Evolutionary conservation across 106 monocot genomes (phyloP), one percentile per base, ranked within the genome.

Genomic region (Vanilla planifolia): DNA sequence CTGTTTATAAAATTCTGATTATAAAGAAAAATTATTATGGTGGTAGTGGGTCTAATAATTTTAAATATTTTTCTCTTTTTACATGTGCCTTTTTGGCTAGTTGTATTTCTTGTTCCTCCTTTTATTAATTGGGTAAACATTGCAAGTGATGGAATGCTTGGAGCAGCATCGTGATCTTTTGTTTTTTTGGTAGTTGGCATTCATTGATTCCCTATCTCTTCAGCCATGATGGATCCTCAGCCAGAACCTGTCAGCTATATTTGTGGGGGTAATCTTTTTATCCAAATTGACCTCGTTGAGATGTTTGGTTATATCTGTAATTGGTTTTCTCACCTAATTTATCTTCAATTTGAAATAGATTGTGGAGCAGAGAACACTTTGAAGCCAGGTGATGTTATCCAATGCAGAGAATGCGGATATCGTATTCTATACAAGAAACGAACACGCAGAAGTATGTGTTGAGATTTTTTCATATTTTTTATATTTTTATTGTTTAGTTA

Each of bases 341-440:
- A n/a, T 17, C 52, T 44, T 59, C 27, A n/a, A n/a, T n/a, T n/a
- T n/a, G 50, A n/a, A 5, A 52, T 36, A 86, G 91, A 92, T 78
- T 92, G 92, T 21, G 88, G 88, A 45, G 72, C 62, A 4, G 85
- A 93, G 77, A 88, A 79, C 61, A 85, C 85, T 3, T 35, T 93
- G 77, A 93, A 93, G 72, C 82, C 81, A 0, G 93, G 85, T 5
- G 93, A 89, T 59, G 85, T 85, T 60, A 93, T 89, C 37, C 85
- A 82, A 69, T 93, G 93, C 75, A 63, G 82, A 17, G 93, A 93
- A 51, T 93, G 93, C 57, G 89, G 85, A 6, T 93, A 93, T 45
- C 93, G 93, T 60, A 93, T 89, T 52, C 77, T 93, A 10, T 93
- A 85, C 71, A 93, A 93, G 79, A 93, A 93, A 71, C 88, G 88